phyloP scores from a whole-genome alignment of 2,329 filamentous ascomycete genomes.

The Cladosporium sp. region DNA sequence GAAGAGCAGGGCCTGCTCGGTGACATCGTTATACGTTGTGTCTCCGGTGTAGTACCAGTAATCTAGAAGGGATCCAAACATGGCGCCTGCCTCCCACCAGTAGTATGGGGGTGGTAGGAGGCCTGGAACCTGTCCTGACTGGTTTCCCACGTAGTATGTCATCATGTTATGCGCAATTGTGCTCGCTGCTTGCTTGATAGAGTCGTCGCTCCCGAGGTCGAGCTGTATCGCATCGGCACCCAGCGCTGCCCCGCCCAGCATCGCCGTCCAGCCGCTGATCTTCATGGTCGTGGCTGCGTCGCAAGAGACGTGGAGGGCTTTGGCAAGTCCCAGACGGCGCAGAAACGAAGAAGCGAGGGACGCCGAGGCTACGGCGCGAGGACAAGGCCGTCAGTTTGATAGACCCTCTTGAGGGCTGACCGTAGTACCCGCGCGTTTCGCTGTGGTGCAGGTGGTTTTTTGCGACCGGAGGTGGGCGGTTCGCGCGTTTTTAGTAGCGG shows the following conservation, averaged over 20 bases:
- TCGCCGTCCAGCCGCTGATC: not conserved
- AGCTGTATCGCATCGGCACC: constrained; percentile 5
- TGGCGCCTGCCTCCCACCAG: constrained; percentile 61
- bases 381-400: not conserved
- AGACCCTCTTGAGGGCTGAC: not conserved
- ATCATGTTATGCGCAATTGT: constrained; percentile 46
- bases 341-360: not conserved
- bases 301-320: not conserved
- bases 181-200: constrained; percentile 39
- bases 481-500: not conserved
- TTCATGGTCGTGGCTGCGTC: not conserved
- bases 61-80: constrained; percentile 64
- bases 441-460: not conserved
- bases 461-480: constrained; percentile 1
- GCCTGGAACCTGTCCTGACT: constrained; percentile 46
- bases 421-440: not conserved
- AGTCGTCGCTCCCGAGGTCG: constrained; percentile 23
- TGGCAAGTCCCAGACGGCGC: not conserved
- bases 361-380: not conserved
- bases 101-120: constrained; percentile 56
- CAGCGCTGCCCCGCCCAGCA: not conserved
- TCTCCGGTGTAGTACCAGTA: constrained; percentile 66
- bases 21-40: constrained; percentile 53
- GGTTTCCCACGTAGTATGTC: constrained; percentile 48
- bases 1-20: constrained; percentile 52